These are phyloP conservation scores for Globisporangium cystogenes DNA, from an alignment of 352 stramenopile genomes.

Conservation along the genomic window DNA sequence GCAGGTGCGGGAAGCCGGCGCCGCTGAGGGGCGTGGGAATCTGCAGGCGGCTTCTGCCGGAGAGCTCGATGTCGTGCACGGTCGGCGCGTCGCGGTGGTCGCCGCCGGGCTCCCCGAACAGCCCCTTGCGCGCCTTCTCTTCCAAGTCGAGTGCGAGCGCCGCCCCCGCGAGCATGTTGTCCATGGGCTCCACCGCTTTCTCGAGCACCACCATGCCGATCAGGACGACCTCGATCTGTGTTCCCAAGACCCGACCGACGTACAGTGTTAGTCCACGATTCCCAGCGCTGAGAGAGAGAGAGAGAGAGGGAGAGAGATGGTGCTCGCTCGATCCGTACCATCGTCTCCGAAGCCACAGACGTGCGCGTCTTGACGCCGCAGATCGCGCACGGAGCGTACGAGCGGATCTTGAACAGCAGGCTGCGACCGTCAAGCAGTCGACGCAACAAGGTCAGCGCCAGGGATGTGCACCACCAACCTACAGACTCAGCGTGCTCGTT, in stretches of 20 bases:
- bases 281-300: not conserved
- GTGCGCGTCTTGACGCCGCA: constrained; percentile 76
- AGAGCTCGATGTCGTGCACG: constrained; percentile 35
- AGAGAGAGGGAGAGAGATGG: not conserved
- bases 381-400: constrained; percentile 78
- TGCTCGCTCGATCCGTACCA: constrained; percentile 45
- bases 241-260: not conserved
- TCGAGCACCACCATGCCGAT: constrained; percentile 77
- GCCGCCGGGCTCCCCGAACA: constrained; percentile 12
- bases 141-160: constrained; percentile 34
- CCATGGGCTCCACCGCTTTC: constrained; percentile 41
- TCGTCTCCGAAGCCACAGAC: constrained; percentile 73
- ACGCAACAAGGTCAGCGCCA: not conserved
- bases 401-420: constrained; percentile 61
- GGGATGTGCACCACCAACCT: not conserved
- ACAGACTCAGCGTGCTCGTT: not conserved
- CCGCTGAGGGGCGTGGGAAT: constrained; percentile 34
- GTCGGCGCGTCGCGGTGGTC: constrained; percentile 2
- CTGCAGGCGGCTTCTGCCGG: constrained; percentile 28
- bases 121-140: constrained; percentile 17
- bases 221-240: constrained; percentile 80
- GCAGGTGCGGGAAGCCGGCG: constrained; percentile 34
- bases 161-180: constrained; percentile 41
- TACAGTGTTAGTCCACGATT: not conserved
- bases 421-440: constrained; percentile 17